phyloP scores from a whole-genome alignment of 805 yeast genomes.

The Torulaspora delbrueckii region DNA sequence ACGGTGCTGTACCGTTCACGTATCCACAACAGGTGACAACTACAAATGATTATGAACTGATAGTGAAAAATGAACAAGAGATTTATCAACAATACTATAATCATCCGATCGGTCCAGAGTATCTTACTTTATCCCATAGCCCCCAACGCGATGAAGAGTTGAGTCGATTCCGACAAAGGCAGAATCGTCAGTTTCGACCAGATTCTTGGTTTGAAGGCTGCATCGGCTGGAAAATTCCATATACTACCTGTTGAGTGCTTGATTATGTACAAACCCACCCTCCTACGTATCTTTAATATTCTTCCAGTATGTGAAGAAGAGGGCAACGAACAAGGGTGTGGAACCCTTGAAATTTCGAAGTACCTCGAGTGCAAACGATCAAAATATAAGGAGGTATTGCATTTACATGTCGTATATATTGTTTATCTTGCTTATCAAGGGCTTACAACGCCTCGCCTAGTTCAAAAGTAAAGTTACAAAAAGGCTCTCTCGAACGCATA shows the following conservation, averaged over 20 bases:
- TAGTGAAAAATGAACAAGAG: conserved; percentile 6
- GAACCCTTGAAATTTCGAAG: no score
- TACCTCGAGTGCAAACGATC: no score
- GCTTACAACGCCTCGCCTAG: not conserved
- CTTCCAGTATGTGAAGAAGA: not conserved
- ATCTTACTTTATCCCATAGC: conserved; percentile 9
- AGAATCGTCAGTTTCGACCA: not conserved
- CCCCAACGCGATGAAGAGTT: conserved; percentile 2
- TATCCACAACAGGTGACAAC: conserved; percentile 6
- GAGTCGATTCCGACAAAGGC: conserved; percentile 3
- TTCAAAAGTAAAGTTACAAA: not conserved
- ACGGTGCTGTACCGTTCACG: conserved; percentile 4
- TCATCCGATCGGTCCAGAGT: conserved; percentile 13
- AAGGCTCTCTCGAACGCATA: not conserved
- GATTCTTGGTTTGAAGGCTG: not conserved
- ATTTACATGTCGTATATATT: no score
- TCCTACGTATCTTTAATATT: no score
- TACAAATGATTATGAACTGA: conserved; percentile 5
- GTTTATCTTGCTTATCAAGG: not conserved
- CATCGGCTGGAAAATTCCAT: conserved; percentile 2
- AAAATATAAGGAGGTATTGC: no score
- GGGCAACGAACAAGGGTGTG: no score
- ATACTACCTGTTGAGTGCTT: not conserved
- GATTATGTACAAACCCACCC: not conserved
- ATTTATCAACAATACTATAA: conserved; percentile 11